Evolutionary conservation across 1,139 yeast genomes (phyloP), one percentile per base, ranked within the genome.

Genomic region (Oligophagozyma castellii): DNA sequence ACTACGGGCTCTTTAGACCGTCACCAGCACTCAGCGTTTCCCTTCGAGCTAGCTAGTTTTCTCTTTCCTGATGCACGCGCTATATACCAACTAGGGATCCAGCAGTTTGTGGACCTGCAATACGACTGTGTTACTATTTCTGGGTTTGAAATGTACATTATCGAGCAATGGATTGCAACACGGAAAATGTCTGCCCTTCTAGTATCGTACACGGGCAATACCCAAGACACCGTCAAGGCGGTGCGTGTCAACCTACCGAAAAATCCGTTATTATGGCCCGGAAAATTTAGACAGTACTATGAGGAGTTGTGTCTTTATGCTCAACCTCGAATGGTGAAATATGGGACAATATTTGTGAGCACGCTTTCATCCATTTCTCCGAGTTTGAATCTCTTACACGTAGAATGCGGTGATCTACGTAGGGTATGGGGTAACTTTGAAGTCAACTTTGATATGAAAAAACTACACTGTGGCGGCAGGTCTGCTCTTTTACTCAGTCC

Each of bases 111-210:
- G 19, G 67, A 66, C 34, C 55, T 46, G 44, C 30, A 67, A 4
- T 56, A 45, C 32, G 42, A 65, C 24, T 66, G 63, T 31, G 52
- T 72, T 1, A 56, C 56, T 12, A 60, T 73, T 4, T 43, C 59
- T 1, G 96, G 96, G 1, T 81, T 78, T 48, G 96, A 89, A 50
- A 67, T 80, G 16, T 89, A 89, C 46, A 61, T 89, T 27, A 93
- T 86, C 8, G 96, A 89, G 48, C 95, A 86, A 53, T 89, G 98
- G 96, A 76, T 80, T 3, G 66, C 77, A 24, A 74, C 73, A 33
- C 60, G 96, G 23, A 65, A 67, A 31, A 59, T 73, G 14, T 73
- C 81, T 20, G 63, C 76, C 1, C 65, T 79, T 5, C 76, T 86
- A 15, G 71, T 89, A 1, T 71, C 92, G 0, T 89, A 69, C 48